A percentile compares a stretch with the other conserved stretches of the same genome.
phyloP scores from a whole-genome alignment of 2,329 filamentous ascomycete genomes.

The Davidsoniella eucalypti region DNA sequence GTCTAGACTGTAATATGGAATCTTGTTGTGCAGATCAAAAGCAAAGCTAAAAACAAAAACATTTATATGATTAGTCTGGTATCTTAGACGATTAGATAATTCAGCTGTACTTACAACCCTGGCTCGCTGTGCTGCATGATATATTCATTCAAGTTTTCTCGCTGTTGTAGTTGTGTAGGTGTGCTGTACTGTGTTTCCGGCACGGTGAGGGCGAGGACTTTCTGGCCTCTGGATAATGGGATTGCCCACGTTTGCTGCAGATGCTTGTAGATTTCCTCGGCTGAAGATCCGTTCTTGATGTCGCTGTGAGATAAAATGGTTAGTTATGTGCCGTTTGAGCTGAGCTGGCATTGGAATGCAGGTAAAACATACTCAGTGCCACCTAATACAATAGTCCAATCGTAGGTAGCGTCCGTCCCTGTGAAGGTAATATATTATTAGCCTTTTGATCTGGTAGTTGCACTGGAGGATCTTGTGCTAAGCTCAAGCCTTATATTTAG shows the following conservation, averaged over 20 bases:
- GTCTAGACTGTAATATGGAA: slow-evolving; percentile 37
- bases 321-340: background rate
- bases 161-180: slow-evolving; percentile 19
- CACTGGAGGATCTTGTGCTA: background rate
- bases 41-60: slow-evolving; percentile 26
- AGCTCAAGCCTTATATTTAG: too few species aligned
- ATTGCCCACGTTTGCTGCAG: slow-evolving; percentile 35
- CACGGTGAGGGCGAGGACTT: slow-evolving; percentile 47
- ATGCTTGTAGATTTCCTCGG: slow-evolving; percentile 29
- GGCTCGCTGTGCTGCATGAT: slow-evolving; percentile 33
- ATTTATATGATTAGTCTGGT: background rate
- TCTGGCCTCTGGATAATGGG: slow-evolving; percentile 30
- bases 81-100: too few species aligned
- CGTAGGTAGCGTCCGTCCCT: slow-evolving; percentile 22
- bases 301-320: slow-evolving; percentile 24
- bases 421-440: background rate
- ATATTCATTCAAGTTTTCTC: slow-evolving; percentile 32
- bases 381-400: slow-evolving; percentile 48
- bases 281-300: slow-evolving; percentile 24
- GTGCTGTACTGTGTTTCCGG: slow-evolving; percentile 30
- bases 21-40: slow-evolving; percentile 37
- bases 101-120: slow-evolving; percentile 28
- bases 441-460: background rate
- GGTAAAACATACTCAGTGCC: slow-evolving; percentile 38
- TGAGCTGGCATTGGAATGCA: background rate